Evolutionary conservation across 73 alveolate genomes (phyloP), one percentile per base, ranked within the genome.

Genomic region (Tetrahymena malaccensis): DNA sequence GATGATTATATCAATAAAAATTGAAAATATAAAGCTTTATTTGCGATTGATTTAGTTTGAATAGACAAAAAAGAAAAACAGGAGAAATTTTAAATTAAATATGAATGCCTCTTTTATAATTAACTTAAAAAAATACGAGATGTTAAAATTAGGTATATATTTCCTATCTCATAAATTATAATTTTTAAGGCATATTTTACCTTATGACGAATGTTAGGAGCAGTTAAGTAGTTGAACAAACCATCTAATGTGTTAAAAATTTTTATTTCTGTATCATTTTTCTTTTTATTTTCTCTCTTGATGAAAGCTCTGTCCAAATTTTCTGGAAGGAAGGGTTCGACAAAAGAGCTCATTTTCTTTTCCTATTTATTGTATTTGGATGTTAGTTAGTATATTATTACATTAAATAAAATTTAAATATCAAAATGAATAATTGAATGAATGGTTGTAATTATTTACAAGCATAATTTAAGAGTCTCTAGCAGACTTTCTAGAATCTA

Each of bases 281-380:
- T 95, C 85, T 93, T 95, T 56, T 95, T 95, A 37, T 95, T 95
- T 57, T 95, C 97, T 89, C 97, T 95, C 35, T 95, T 95, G 83
- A 95, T 84, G 89, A 85, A 95, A 35, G 84, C 85, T 89, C 94
- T 95, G 22, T 95, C 97, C 17, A 95, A 55, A 13, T 84, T 43
- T 85, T 95, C 97, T 33, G 94, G 94, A n/a, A 94, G 93, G 95
- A 95, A 95, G 22, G 97, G 97, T 56, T 95, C 97, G 6, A 94
- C 97, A 89, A 85, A 93, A 1, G 94, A 21, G 35, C 55, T 85
- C 35, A 95, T 34, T 50, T 95, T 95, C 55, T 95, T 95, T 89
- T 95, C 43, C 89, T 70, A 7, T 0, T 8, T n/a, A 15, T 22
- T 58, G 22, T 11, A 58, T 58, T 58, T 1, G 85, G 6, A n/a